Base-by-base conservation (phyloP, 2,329 filamentous ascomycete species). In the Monosporascus sp. region DNA sequence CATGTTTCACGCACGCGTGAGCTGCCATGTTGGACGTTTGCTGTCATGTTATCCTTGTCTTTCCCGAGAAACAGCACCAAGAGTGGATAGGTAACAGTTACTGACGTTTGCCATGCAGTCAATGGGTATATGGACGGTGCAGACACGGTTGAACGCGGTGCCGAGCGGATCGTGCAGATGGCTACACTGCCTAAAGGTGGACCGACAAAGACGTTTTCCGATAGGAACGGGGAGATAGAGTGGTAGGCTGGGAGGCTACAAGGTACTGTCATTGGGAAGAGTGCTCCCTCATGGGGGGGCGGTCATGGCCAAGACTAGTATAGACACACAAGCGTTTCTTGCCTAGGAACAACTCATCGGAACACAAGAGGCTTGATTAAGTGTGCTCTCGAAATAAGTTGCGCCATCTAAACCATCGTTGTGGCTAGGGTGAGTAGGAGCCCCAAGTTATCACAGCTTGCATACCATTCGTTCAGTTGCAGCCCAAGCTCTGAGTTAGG, bases 121-220 rank as follows among this genome's bases (percentile, higher is more conserved):
- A 64, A 43, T n/a, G 51, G 41, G 1, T 65, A 51, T 31, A 41
- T n/a, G 3, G 54, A 55, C 20, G 52, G 48, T n/a, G 55, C 50
- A 8, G 51, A 53, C 1, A 55, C 57, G 4, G 38, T 65, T 1
- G 67, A 68, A 35, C 45, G 57, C n/a, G 70, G 67, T 0, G 67
- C 70, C 1, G 51, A 60, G 44, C 57, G 61, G 38, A 57, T 69
- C 18, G 63, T 68, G 3, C 57, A 68, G 40, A 55, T 72, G 55
- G 69, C 69, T 0, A 66, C 63, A 11, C 31, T 65, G 14, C 59
- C 54, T 2, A 52, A 61, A 5, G 65, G 67, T 44, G 69, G 70
- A 1, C 64, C 66, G 3, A 68, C 61, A 0, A 63, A 51, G 11
- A 72, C 66, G 0, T 63, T 65, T 5, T 64, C 62, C 15, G 58